Percentiles rank a stretch among this genome's conserved stretches.
Evolutionary conservation across 805 yeast species (phyloP).

Genomic region (Starmerella ratchasimensis): DNA sequence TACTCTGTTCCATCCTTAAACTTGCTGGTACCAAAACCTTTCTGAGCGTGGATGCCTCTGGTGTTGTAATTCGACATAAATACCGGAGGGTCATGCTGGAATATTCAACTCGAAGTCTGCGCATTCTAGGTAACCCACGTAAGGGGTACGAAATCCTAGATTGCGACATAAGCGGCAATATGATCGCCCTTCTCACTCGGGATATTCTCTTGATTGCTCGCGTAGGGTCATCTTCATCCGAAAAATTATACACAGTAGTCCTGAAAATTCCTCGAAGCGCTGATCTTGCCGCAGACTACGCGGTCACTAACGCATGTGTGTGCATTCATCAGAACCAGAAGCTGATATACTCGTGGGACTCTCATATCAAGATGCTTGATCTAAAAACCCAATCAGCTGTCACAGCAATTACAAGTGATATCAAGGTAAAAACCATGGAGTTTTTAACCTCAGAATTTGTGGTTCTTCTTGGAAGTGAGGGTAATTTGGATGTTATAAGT

Average conservation of each 20-base stretch:
- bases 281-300: neutral
- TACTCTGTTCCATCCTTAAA: slow-evolving; percentile 32
- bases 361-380: slow-evolving; percentile 37
- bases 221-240: neutral
- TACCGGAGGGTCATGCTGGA: slow-evolving; percentile 47
- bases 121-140: slow-evolving; percentile 38
- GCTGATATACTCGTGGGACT: slow-evolving; percentile 60
- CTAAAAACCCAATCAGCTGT: neutral
- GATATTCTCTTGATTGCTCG: slow-evolving; percentile 2
- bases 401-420: no score
- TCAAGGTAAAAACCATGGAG: no score
- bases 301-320: neutral
- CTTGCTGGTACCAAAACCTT: slow-evolving; percentile 37
- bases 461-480: neutral
- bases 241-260: neutral
- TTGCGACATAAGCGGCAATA: neutral
- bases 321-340: slow-evolving; percentile 16
- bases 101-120: slow-evolving; percentile 33
- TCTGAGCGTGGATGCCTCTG: slow-evolving; percentile 41
- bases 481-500: no score
- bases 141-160: slow-evolving; percentile 6
- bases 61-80: slow-evolving; percentile 50
- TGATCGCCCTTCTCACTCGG: slow-evolving; percentile 6
- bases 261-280: slow-evolving; percentile 11
- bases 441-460: no score